Evolutionary conservation across 768 basidiomycete species (phyloP), one percentile per base, ranked within the genome.

Genomic region (Tremella fuciformis): DNA sequence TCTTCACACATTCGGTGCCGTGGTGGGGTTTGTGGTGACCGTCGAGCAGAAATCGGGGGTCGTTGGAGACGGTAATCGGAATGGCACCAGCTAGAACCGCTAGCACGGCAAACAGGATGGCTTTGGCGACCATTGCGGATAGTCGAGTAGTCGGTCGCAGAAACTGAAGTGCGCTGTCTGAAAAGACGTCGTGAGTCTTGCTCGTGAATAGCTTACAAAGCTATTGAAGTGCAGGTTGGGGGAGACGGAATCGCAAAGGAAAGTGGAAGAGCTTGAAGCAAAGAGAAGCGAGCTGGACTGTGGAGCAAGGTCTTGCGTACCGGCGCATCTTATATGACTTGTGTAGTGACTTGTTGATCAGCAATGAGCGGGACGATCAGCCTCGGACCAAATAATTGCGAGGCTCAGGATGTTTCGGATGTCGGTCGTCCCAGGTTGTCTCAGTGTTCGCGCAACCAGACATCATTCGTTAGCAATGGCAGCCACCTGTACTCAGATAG

Each of bases 61-160:
- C 65, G 9, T 46, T 22, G 7, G 61, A 60, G 66, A 58, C 58
- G 15, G 60, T 66, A 18, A 62, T 52, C 16, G 64, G 62, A 25
- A 60, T 59, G 3, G 62, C 67, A 13, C 48, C 38, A 6, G 60
- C 65, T 0, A 71, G 48, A 25, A 57, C 29, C 21, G 58, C 29
- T 6, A 71, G 62, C 47, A 71, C 26, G 13, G 60, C 42, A 37
- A 71, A 64, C 26, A 68, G 64, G 37, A 63, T 53, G 6, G 58
- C 24, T 13, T 57, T 24, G 21, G 64, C 39, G 44, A 68, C 60
- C 66, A 71, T 71, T 38, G 52, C 56, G 57, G 34, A 47, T 49
- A 13, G n/a, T 46, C 42, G 6, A 8, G 42, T 6, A 18, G 4
- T 6, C 4, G 42, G 16, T 4, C 13, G 41, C 52, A 6, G 29